Percentiles rank a stretch among this genome's conserved stretches.
Evolutionary conservation across 441 rosid species (phyloP).

Genomic region (Brassica hybrid): DNA sequence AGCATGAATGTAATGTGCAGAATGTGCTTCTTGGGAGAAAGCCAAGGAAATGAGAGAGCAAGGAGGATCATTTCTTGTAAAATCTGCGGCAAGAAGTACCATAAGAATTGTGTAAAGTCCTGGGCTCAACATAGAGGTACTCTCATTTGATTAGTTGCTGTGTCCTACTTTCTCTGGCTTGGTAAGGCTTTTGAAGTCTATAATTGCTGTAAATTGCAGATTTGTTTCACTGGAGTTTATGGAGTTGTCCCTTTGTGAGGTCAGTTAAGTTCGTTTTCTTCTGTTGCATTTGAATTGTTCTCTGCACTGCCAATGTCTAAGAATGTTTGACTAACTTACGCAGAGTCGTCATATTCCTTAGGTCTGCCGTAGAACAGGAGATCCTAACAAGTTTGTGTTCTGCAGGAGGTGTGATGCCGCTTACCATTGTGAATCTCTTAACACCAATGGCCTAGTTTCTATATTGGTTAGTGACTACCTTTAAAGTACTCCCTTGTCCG

Average conservation of each 20-base stretch:
- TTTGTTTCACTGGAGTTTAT: slow-evolving; percentile 96
- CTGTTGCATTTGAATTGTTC: background rate
- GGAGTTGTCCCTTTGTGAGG: slow-evolving; percentile 99
- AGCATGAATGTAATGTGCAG: slow-evolving; percentile 73
- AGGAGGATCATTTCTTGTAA: slow-evolving; percentile 90
- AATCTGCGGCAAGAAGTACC: slow-evolving; percentile 93
- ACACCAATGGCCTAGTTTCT: slow-evolving; percentile 84
- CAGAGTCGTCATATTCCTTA: slow-evolving; percentile 41
- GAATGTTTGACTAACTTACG: slow-evolving; percentile 3
- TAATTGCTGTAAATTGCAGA: slow-evolving; percentile 56
- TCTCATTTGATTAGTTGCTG: background rate
- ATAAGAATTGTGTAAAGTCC: slow-evolving; percentile 81
- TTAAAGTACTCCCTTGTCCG: slow-evolving; percentile 7
- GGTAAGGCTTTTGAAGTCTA: slow-evolving; percentile 2
- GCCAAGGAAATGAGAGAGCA: slow-evolving; percentile 84
- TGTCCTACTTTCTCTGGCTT: background rate
- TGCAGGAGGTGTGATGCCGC: no score
- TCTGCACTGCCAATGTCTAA: background rate
- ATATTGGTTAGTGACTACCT: slow-evolving; percentile 70
- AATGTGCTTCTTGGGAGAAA: no score
- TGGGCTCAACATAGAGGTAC: slow-evolving; percentile 93
- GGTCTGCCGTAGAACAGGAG: slow-evolving; percentile 94
- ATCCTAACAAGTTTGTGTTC: slow-evolving; percentile 94
- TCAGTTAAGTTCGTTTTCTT: slow-evolving; percentile 35
- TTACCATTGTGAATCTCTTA: no score